These are phyloP conservation scores for Sporothrix globosa DNA, from an alignment of 2,329 filamentous ascomycete species.

Conservation along the genomic window DNA sequence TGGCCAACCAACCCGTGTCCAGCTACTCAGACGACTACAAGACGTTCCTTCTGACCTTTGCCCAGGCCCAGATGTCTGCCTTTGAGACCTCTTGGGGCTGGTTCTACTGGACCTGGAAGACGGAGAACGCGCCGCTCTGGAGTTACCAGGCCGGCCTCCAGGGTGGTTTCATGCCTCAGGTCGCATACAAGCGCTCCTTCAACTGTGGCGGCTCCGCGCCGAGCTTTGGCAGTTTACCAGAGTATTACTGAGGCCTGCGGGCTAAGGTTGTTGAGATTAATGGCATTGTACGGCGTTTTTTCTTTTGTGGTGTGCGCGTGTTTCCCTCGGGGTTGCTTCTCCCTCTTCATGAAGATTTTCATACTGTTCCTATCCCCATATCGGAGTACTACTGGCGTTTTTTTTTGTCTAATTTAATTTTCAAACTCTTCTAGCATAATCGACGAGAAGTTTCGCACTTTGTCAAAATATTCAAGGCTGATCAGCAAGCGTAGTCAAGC, in stretches of 20 bases:
- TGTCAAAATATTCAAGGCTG: too few relatives aligned
- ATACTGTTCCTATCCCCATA: background rate
- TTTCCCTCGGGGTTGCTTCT: background rate
- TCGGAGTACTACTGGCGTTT: background rate
- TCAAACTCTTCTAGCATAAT: background rate
- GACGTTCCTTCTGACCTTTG: slow-evolving; percentile 83
- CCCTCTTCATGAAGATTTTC: background rate
- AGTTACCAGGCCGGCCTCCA: slow-evolving; percentile 81
- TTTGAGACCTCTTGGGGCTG: slow-evolving; percentile 95
- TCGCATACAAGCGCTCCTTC: slow-evolving; percentile 72
- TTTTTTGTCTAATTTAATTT: background rate
- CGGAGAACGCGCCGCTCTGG: slow-evolving; percentile 75
- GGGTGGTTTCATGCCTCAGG: slow-evolving; percentile 76
- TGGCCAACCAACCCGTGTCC: slow-evolving; percentile 73
- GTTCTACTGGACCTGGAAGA: slow-evolving; percentile 99
- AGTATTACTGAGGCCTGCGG: slow-evolving; percentile 50
- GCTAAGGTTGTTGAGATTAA: background rate
- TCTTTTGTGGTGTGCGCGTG: background rate
- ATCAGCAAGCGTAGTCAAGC: too few relatives aligned
- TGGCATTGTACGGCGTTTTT: slow-evolving; percentile 7
- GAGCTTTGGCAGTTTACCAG: slow-evolving; percentile 56
- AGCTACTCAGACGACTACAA: slow-evolving; percentile 76
- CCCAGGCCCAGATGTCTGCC: slow-evolving; percentile 91
- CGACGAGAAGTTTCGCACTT: too few relatives aligned
- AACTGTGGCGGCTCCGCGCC: slow-evolving; percentile 65